Evolutionary conservation across 2,329 filamentous ascomycete genomes (phyloP), one percentile per base, ranked within the genome.

Genomic region (Lachnellula arida): DNA sequence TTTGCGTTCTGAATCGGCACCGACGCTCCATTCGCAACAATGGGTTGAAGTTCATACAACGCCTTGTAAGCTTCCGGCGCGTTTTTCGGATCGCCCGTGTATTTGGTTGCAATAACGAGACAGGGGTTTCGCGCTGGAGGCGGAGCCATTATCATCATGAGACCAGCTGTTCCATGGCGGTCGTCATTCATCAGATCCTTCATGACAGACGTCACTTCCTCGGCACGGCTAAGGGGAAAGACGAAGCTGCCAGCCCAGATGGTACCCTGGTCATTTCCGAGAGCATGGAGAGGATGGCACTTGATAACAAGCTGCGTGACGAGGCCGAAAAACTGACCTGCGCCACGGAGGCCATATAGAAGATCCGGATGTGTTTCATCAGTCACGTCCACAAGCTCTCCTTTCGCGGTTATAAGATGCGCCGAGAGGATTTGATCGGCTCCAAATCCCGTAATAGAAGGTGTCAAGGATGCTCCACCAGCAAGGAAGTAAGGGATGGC

Each of bases 261-360:
- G 1, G 50, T 50, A 14, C 67, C 67, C 17, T 51, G 5, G 11
- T 49, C 35, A 14, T 52, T 53, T 51, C 54, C 54, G 17, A 56
- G 51, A 2, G 22, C 39, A 6, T 54, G 32, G 15, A 69, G 34
- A 12, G 63, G 62, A 49, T 62, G 57, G 8, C 61, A 53, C 35
- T 62, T 62, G 46, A 71, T 57, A 6, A 60, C 64, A 3, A 72
- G 54, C 32, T 65, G 51, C 1, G 66, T 68, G 12, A 71, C 54
- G 11, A 72, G 49, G 2, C 70, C 69, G 35, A 72, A 69, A 51
- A 65, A 66, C 12, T 69, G 66, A 9, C 66, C 65, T 9, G 67
- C 67, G 7, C 67, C 68, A 25, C 65, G 62, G 19, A 71, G 62
- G 1, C 62, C 69, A 19, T 62, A 70, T 8, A 70, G 56, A 4